Evolutionary conservation across 208 protist species (phyloP).

Genomic region (Novymonas esmeraldas): DNA sequence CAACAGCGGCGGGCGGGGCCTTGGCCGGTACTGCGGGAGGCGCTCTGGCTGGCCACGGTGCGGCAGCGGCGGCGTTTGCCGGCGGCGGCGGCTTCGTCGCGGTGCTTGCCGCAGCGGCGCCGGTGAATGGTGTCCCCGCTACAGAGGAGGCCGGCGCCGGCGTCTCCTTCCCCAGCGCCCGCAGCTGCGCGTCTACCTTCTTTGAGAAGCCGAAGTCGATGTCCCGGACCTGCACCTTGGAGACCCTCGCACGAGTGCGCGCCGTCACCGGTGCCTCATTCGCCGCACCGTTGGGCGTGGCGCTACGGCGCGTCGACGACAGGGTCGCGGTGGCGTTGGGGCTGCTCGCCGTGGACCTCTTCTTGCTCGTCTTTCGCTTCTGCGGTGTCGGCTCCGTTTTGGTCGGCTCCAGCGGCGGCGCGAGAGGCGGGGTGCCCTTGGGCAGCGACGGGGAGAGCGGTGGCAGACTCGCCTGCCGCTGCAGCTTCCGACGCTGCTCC

Average conservation of each 20-base stretch:
- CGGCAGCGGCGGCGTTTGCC: background rate
- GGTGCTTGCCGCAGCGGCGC: background rate
- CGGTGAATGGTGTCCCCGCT: too few relatives aligned
- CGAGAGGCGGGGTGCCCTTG: background rate
- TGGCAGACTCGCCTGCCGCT: slow-evolving; percentile 23
- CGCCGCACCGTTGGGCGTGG: background rate
- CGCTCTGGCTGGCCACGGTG: background rate
- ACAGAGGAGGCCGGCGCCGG: background rate
- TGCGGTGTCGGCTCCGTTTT: background rate
- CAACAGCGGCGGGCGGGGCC: background rate
- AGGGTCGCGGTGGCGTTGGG: background rate
- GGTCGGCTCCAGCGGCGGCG: background rate
- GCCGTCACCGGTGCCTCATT: background rate
- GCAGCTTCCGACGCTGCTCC: slow-evolving; percentile 15
- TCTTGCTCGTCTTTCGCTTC: background rate
- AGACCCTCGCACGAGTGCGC: too few relatives aligned
- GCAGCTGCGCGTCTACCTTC: slow-evolving; percentile 36
- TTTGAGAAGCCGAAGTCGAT: slow-evolving; percentile 58
- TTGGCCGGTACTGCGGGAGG: too few relatives aligned
- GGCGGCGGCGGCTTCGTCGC: background rate
- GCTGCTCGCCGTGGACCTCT: background rate
- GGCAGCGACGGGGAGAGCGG: slow-evolving; percentile 15
- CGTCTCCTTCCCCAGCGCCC: slow-evolving; percentile 11
- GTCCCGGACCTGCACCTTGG: slow-evolving; percentile 9
- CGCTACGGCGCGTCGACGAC: background rate